Evolutionary conservation across 1,139 yeast genomes (phyloP).

Genomic region (Yamadazyma trypodendri): DNA sequence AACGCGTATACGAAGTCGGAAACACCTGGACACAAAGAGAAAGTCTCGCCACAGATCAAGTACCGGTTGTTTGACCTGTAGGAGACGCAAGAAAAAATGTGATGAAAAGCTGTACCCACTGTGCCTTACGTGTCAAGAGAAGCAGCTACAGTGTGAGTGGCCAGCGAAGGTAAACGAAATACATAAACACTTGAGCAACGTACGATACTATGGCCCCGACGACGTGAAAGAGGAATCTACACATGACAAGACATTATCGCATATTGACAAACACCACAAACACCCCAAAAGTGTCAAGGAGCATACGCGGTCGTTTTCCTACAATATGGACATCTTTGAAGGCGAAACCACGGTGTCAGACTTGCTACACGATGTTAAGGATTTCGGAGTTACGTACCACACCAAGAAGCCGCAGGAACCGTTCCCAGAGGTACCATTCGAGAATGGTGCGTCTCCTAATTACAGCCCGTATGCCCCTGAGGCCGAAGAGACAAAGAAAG

Average conservation of each 20-base stretch:
- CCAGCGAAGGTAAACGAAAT: constrained; percentile 28
- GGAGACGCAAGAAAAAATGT: constrained; percentile 40
- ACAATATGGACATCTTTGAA: not conserved
- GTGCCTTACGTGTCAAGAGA: constrained; percentile 31
- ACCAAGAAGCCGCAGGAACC: not conserved
- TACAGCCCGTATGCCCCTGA: not conserved
- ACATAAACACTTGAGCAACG: constrained; percentile 24
- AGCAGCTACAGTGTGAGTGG: constrained; percentile 32
- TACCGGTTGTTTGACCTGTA: constrained; percentile 42
- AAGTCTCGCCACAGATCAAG: constrained; percentile 25
- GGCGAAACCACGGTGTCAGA: no score
- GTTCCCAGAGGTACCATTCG: not conserved
- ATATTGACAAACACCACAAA: not conserved
- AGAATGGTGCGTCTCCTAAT: not conserved
- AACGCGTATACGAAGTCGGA: constrained; percentile 9
- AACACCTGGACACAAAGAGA: not conserved
- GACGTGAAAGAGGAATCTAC: not conserved
- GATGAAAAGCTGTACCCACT: constrained; percentile 38
- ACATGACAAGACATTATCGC: no score
- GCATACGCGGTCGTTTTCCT: no score
- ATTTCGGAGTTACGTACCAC: not conserved
- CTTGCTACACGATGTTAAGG: not conserved
- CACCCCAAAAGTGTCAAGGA: no score
- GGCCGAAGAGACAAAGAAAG: constrained; percentile 14
- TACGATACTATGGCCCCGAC: constrained; percentile 25